Conservation (phyloP, 2,329 filamentous ascomycete genomes). For the Ophiostoma pallidulum region DNA sequence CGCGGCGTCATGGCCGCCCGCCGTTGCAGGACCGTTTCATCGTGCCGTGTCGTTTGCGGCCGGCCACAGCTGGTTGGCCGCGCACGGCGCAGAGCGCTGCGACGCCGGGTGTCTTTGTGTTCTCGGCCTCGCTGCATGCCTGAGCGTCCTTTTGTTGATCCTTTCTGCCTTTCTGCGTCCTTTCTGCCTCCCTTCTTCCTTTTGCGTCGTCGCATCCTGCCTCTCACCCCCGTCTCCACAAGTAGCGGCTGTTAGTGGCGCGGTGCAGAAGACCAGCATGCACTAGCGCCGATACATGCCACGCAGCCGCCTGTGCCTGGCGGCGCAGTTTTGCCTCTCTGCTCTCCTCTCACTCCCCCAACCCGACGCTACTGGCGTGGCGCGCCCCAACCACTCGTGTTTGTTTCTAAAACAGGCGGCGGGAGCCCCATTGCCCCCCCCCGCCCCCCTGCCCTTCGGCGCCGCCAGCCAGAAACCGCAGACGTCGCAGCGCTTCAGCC, state of each 20-base stretch:
- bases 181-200: neutral
- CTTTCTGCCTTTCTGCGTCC: neutral
- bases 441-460: too few relatives aligned
- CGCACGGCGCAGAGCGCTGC: too few relatives aligned
- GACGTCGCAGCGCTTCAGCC: slow-evolving; percentile 5
- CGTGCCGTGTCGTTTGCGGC: neutral
- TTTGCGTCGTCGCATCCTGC: too few relatives aligned
- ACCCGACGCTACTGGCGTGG: slow-evolving; percentile 2
- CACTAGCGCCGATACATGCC: slow-evolving; percentile 5
- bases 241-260: neutral
- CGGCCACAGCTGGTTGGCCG: neutral
- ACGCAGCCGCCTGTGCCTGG: neutral
- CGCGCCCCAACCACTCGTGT: slow-evolving; percentile 4
- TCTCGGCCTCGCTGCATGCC: too few relatives aligned
- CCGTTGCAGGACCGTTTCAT: slow-evolving; percentile 17
- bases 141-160: slow-evolving; percentile 2
- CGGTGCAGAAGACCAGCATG: neutral
- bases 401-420: slow-evolving; percentile 12
- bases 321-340: neutral
- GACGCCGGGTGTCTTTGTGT: too few relatives aligned
- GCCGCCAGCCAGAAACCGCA: neutral
- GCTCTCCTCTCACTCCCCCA: neutral
- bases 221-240: too few relatives aligned
- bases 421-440: too few relatives aligned
- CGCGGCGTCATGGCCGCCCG: neutral